Evolutionary conservation across 371 early-diverging fungal genomes (phyloP), one percentile per base, ranked within the genome.

Genomic region (Thermomucor indicae-seudaticae): DNA sequence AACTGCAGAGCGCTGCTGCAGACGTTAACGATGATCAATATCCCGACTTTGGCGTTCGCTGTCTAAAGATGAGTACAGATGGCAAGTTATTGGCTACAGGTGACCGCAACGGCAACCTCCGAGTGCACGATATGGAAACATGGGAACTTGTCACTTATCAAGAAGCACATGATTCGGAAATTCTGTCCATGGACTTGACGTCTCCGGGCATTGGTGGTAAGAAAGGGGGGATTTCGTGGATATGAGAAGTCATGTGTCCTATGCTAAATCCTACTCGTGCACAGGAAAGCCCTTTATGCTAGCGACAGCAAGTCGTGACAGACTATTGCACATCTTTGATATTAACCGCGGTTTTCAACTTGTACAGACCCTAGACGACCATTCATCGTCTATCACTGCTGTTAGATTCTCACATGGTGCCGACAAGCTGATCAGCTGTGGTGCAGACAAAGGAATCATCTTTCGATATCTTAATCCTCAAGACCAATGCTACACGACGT

Each of bases 91-190:
- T 93, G 54, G 91, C 89, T 2, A 73, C 85, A 22, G 93, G 93
- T 0, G 91, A 93, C 61, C 75, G 90, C 11, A 69, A 64, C 43
- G 93, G 93, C 3, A 89, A 88, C 56, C 55, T 92, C 8, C 68
- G 88, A 23, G 77, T 88, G 1, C 84, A 87, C 45, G 67, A 78
- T 20, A 62, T 84, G 48, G 53, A 60, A 16, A 78, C 74, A 4
- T 83, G 88, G 66, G 62, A 83, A 6, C 67, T 88, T 51, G 47
- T 85, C 4, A 75, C 79, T 0, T 86, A 74, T 51, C 77, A 89
- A 53, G 89, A 90, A 50, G 93, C 90, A 0, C 93, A 93, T 58
- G 89, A 91, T 35, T 88, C 85, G 0, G 93, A 91, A 62, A 85
- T 93, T 28, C 55, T 93, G 22, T 60, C 86, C 0, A 80, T 93